Conservation (phyloP, 1,284 basidiomycete species). For the Meripilus lineatus region DNA sequence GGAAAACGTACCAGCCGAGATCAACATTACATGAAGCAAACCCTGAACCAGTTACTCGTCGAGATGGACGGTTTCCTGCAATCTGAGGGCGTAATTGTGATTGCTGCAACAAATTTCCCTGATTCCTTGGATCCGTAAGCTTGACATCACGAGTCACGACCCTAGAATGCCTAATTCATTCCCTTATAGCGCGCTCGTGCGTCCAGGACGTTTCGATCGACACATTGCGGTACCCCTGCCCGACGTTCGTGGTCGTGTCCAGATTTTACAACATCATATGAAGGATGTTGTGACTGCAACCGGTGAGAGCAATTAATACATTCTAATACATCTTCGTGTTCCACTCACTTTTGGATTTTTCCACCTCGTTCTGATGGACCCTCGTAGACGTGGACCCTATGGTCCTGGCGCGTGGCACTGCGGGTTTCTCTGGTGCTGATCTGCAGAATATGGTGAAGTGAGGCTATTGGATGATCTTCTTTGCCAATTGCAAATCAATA, state of each 20-base stretch:
- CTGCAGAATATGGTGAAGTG: conserved; percentile 92
- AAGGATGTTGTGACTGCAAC: conserved; percentile 63
- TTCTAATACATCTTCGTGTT: conserved; percentile 12
- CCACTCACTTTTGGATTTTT: neutral
- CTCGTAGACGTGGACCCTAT: conserved; percentile 71
- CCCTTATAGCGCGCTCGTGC: conserved; percentile 71
- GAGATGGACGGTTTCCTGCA: conserved; percentile 95
- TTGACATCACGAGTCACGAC: neutral
- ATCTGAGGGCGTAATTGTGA: conserved; percentile 87
- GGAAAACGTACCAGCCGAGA: conserved; percentile 89
- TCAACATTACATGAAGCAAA: conserved; percentile 88
- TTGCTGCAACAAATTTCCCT: conserved; percentile 95
- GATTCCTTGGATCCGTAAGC: conserved; percentile 82
- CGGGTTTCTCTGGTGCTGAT: conserved; percentile 91
- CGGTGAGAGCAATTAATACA: too few species aligned
- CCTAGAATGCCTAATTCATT: conserved; percentile 1
- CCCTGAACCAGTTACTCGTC: conserved; percentile 89
- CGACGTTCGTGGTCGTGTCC: conserved; percentile 83
- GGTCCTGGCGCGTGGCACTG: conserved; percentile 85
- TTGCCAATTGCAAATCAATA: neutral
- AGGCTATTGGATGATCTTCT: conserved; percentile 21
- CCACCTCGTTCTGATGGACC: neutral
- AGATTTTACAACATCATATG: conserved; percentile 90
- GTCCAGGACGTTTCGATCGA: conserved; percentile 92
- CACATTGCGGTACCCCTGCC: conserved; percentile 87